Conservation (phyloP, 2,329 filamentous ascomycete species). For the Dothistroma septosporum region DNA sequence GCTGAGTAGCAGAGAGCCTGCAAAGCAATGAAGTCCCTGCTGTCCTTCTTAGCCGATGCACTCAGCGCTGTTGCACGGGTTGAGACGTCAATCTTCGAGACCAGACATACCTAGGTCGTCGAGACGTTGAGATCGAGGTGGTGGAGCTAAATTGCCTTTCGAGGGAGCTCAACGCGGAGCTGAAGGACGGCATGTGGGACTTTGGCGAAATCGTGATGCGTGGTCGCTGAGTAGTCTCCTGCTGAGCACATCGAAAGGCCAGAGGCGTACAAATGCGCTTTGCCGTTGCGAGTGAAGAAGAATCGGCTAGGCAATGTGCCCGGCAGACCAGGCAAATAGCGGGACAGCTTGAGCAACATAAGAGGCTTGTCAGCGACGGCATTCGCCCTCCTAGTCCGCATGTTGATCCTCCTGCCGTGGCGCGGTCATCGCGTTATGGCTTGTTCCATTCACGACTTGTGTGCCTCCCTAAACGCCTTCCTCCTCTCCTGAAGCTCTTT, state of each 20-base stretch:
- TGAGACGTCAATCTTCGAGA: too few species aligned
- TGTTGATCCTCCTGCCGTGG: background rate
- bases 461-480: constrained; percentile 9
- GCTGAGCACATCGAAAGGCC: background rate
- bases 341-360: too few species aligned
- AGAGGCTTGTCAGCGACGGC: background rate
- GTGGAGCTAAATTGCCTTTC: background rate
- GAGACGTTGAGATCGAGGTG: background rate
- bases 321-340: too few species aligned
- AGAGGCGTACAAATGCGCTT: background rate
- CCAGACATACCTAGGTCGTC: background rate
- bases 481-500: constrained; percentile 27
- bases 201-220: background rate
- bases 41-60: background rate
- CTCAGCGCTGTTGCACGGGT: background rate
- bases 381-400: background rate
- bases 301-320: too few species aligned
- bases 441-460: background rate
- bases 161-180: background rate
- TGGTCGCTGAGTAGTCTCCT: background rate
- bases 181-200: background rate
- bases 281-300: background rate
- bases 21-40: background rate
- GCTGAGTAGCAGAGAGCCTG: background rate
- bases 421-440: background rate